Conservation (phyloP, 2,329 filamentous ascomycete genomes). For the Onygena corvina region DNA sequence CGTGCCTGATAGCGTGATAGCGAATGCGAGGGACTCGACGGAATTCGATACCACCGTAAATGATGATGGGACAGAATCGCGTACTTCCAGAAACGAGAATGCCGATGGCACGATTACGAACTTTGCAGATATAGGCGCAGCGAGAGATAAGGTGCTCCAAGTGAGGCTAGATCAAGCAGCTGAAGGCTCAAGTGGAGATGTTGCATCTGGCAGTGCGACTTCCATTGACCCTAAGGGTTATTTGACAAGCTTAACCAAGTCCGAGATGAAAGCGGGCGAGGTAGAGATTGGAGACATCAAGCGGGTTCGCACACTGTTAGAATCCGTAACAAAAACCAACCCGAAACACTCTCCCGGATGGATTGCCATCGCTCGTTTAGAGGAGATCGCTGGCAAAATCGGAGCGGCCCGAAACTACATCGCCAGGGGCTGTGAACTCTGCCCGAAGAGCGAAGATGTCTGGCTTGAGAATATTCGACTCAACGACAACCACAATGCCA, state of each 20-base stretch:
- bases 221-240: conserved; percentile 94
- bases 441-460: conserved; percentile 84
- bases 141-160: conserved; percentile 87
- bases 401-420: conserved; percentile 83
- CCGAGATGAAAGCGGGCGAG: conserved; percentile 65
- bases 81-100: conserved; percentile 36
- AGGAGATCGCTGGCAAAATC: conserved; percentile 84
- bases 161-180: conserved; percentile 88
- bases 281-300: conserved; percentile 89
- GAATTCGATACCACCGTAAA: conserved; percentile 82
- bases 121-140: conserved; percentile 92
- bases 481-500: conserved; percentile 85
- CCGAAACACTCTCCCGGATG: conserved; percentile 88
- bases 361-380: conserved; percentile 85
- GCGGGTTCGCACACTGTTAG: conserved; percentile 78
- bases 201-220: conserved; percentile 66
- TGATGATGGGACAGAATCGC: conserved; percentile 55
- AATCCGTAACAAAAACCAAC: conserved; percentile 95
- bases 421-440: conserved; percentile 74
- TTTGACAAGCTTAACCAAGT: conserved; percentile 77
- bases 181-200: conserved; percentile 55
- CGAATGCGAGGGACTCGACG: conserved; percentile 65
- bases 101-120: conserved; percentile 88
- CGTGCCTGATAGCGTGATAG: conserved; percentile 89
- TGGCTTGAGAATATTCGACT: conserved; percentile 95